phyloP scores from a whole-genome alignment of 2,329 filamentous ascomycete genomes.

The Alternaria alternata region DNA sequence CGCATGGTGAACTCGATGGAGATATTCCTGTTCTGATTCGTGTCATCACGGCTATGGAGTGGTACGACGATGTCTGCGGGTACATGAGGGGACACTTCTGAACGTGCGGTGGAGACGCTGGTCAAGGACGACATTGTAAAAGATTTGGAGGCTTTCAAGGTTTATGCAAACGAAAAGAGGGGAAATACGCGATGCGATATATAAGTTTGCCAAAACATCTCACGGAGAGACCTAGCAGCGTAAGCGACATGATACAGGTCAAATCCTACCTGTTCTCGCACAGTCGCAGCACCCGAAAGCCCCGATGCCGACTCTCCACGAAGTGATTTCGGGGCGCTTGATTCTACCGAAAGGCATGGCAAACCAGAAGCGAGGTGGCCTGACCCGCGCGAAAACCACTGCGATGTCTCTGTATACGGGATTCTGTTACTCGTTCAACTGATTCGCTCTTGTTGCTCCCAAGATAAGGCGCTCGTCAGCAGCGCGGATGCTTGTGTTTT shows the following conservation, averaged over 20 bases:
- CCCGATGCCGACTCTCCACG: background rate
- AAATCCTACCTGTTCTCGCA: background rate
- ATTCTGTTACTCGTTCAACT: too few species aligned
- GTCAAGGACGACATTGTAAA: constrained; percentile 15
- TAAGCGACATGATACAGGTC: background rate
- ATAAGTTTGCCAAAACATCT: background rate
- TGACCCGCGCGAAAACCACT: background rate
- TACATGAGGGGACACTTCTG: constrained; percentile 12
- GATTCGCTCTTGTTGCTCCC: background rate
- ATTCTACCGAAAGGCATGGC: background rate
- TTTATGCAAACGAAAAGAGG: background rate
- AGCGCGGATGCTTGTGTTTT: background rate
- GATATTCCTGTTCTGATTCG: constrained; percentile 10
- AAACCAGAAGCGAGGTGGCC: background rate
- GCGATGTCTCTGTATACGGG: background rate
- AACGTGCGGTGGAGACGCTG: constrained; percentile 11
- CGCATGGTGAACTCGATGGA: constrained; percentile 42
- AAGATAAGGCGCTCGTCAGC: background rate
- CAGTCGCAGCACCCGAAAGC: background rate
- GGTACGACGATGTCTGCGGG: constrained; percentile 35
- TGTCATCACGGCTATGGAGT: constrained; percentile 25
- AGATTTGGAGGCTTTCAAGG: background rate
- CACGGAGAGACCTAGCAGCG: background rate
- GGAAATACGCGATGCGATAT: background rate
- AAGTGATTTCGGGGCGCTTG: background rate